phyloP scores from a whole-genome alignment of 2,329 filamentous ascomycete species.

The Talaromyces verruculosus region DNA sequence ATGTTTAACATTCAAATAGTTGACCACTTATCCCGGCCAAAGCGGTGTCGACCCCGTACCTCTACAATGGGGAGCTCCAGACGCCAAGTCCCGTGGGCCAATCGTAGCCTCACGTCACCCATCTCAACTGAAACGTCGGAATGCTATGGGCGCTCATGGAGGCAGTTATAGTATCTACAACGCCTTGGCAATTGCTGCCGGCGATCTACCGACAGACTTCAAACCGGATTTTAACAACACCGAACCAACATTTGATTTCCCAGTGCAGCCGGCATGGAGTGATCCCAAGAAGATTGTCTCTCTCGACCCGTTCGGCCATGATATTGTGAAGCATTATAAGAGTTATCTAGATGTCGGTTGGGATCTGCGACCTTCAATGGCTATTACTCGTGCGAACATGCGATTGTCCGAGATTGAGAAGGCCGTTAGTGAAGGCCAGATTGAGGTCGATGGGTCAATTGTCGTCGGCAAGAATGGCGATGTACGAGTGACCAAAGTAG shows the following conservation, averaged over 20 bases:
- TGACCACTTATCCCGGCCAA: constrained; percentile 88
- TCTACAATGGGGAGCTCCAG: constrained; percentile 81
- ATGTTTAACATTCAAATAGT: constrained; percentile 25
- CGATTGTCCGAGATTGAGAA: constrained; percentile 92
- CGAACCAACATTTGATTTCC: constrained; percentile 85
- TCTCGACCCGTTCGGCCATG: constrained; percentile 92
- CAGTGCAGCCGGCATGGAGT: constrained; percentile 85
- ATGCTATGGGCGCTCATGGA: constrained; percentile 69
- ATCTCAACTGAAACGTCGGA: constrained; percentile 36
- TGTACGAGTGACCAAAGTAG: constrained; percentile 91
- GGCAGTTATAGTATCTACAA: constrained; percentile 97
- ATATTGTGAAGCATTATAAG: constrained; percentile 77
- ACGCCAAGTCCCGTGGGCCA: constrained; percentile 74
- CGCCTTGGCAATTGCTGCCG: constrained; percentile 86
- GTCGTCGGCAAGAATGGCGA: constrained; percentile 84
- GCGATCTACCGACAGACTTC: constrained; percentile 81
- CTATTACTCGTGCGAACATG: constrained; percentile 91
- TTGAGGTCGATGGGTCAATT: constrained; percentile 81
- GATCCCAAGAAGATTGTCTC: constrained; percentile 93
- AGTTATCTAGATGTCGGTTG: constrained; percentile 67
- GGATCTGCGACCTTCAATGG: constrained; percentile 87
- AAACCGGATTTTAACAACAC: constrained; percentile 79
- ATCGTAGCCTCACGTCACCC: constrained; percentile 68
- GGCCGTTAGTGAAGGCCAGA: constrained; percentile 74
- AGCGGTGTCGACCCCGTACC: constrained; percentile 88